These are phyloP conservation scores for Choricystis sp. DNA, from an alignment of 139 green algal species.

Conservation along the genomic window DNA sequence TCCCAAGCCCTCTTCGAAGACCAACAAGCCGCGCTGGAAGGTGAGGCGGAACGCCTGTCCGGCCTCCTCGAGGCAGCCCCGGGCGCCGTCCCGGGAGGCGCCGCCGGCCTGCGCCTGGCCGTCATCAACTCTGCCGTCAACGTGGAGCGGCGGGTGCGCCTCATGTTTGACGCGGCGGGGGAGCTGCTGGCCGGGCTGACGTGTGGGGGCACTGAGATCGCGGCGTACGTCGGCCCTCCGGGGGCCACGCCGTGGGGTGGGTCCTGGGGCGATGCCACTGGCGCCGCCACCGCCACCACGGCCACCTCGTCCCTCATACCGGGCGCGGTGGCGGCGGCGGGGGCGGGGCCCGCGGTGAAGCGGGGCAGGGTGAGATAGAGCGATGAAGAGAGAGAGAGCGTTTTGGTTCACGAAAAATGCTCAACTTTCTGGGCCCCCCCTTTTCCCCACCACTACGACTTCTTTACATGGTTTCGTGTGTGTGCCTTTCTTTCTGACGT, in stretches of 20 bases:
- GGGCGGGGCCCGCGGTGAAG: not conserved
- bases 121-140: conserved; percentile 58
- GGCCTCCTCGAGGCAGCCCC: conserved; percentile 23
- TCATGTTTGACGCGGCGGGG: conserved; percentile 64
- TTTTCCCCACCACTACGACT: too few relatives aligned
- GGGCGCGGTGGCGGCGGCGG: not conserved
- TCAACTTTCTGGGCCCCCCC: too few relatives aligned
- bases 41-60: conserved; percentile 40
- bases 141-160: conserved; percentile 42
- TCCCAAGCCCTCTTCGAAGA: conserved; percentile 84
- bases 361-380: too few relatives aligned
- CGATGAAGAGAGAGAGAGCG: not conserved
- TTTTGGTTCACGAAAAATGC: too few relatives aligned
- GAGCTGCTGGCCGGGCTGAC: conserved; percentile 32
- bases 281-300: not conserved
- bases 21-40: conserved; percentile 47
- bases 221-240: conserved; percentile 18
- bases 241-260: not conserved
- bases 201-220: conserved; percentile 8
- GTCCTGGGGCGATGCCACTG: not conserved
- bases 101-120: conserved; percentile 23
- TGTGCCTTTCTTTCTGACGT: too few relatives aligned
- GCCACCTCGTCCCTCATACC: not conserved
- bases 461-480: too few relatives aligned
- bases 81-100: conserved; percentile 3